A percentile compares a stretch with the other conserved stretches of the same genome.
phyloP scores from a whole-genome alignment of 495 filamentous ascomycete genomes.

The Rhypophila decipiens region DNA sequence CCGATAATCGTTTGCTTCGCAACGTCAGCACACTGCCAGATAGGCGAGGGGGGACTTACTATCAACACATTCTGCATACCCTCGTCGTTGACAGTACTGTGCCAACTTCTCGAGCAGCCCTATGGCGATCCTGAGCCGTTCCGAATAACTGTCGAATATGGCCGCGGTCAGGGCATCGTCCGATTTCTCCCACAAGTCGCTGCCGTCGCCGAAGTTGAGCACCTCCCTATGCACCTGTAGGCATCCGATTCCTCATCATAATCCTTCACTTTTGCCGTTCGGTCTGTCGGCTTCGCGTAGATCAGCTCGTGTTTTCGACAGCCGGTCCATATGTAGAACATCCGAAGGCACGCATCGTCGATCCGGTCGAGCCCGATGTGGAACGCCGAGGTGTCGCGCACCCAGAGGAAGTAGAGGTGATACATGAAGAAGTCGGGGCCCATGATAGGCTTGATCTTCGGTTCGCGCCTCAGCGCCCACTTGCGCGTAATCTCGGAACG shows the following conservation, averaged over 20 bases:
- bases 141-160: conserved; percentile 6
- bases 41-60: conserved; percentile 7
- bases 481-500: conserved; percentile 2
- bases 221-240: conserved; percentile 3
- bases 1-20: conserved; percentile 8
- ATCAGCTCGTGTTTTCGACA: conserved; percentile 14
- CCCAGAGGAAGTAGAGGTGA: conserved; percentile 11
- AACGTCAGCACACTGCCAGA: neutral
- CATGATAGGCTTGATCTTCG: conserved; percentile 13
- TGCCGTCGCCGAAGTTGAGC: neutral
- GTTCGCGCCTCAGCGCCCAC: conserved; percentile 11
- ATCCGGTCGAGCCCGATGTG: conserved; percentile 10
- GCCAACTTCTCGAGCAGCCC: conserved; percentile 6
- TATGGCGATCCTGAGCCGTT: conserved; percentile 6
- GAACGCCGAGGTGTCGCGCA: conserved; percentile 7
- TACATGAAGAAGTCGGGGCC: conserved; percentile 11
- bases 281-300: conserved; percentile 9
- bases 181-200: conserved; percentile 7
- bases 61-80: conserved; percentile 10
- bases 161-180: conserved; percentile 8
- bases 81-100: conserved; percentile 6
- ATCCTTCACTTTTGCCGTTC: conserved; percentile 1
- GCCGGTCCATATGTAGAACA: conserved; percentile 11
- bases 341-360: conserved; percentile 10
- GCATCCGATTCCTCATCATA: conserved; percentile 10